Base-by-base conservation (phyloP, 2,329 filamentous ascomycete species). In the Colletotrichum phormii region DNA sequence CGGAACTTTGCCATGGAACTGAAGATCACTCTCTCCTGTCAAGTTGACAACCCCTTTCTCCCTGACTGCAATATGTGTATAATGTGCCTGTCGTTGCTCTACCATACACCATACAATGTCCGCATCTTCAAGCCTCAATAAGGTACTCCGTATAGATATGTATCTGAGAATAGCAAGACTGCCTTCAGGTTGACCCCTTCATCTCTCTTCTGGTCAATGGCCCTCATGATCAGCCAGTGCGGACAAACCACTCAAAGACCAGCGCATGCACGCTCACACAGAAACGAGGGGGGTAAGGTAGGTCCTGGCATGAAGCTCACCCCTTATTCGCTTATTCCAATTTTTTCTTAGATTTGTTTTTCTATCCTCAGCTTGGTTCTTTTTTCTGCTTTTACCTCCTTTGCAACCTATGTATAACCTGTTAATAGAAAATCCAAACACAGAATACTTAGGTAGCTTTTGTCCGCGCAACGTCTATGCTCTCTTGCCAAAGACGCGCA, bases 401-500 rank as follows among this genome's bases (percentile, higher is more conserved):
- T 13, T 24, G 53, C 53, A 26, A 26, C 22, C 53, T 7, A 49
- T 49, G 42, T 9, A 49, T 9, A 22, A 9, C 37, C 37, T 42
- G 37, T 42, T 42, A 15, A 13, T 42, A 15, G 15, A 15, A 2
- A 35, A 49, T 18, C 11, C 15, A 42, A 42, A 60, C 33, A 42
- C 22, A 26, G 33, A 18, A n/a, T 22, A 18, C 6, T 2, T 24
- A 31, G 13, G 15, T 22, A 9, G 33, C 57, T 9, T 37, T 5
- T 24, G 37, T 37, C 18, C 18, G 2, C 18, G 31, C 22, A 42
- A 37, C 3, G 11, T 11, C 49, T 64, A 74, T 26, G 65, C 84
- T 76, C 91, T 87, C 79, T 88, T 91, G 2, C 93, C 94, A 81
- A 94, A 91, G 2, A 96, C 90, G 58, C 95, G 90, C 76, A 98